Evolutionary conservation across 1,284 basidiomycete species (phyloP), one percentile per base, ranked within the genome.

Genomic region (Sphaerobolus stellatus): DNA sequence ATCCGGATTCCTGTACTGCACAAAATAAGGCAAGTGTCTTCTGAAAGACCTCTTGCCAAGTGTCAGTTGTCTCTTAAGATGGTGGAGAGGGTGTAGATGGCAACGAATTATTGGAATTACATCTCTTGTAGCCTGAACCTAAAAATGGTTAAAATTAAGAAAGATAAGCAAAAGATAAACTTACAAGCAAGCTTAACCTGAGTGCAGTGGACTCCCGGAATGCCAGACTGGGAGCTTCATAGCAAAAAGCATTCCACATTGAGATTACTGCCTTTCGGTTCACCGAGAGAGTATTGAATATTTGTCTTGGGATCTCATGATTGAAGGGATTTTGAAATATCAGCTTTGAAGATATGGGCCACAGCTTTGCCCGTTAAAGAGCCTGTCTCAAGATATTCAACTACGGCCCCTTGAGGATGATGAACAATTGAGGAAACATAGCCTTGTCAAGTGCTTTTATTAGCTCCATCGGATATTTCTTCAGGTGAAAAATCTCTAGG

Each of bases 1-100:
- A 65, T 4, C 62, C 64, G 13, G 44, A 54, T 6, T 60, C 52
- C 2, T 22, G 36, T n/a, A 64, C 51, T n/a, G 60, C 57, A 47
- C 61, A 64, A 34, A 57, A 62, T 31, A 65, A 64, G 1, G 43
- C 59, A 3, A 65, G 40, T 11, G 61, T 62, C 43, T 59, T 61
- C 14, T 50, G 33, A 33, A 64, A 64, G 1, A 65, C 48, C 38
- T 62, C 58, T 27, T 59, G 40, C 27, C 50, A n/a, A 6, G 60
- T 48, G 55, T n/a, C 5, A n/a, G 27, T 49, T n/a, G 43, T n/a
- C n/a, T n/a, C n/a, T n/a, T n/a, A 14, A 31, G 34, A 20, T 22
- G 14, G 31, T 45, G 11, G 33, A 27, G 48, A 25, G 13, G 22
- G 48, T 22, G 9, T 36, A 31, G 44, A 34, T 5, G 30, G 24